Conservation (phyloP, 345 rosid genomes). For the Physaria fendleri region DNA sequence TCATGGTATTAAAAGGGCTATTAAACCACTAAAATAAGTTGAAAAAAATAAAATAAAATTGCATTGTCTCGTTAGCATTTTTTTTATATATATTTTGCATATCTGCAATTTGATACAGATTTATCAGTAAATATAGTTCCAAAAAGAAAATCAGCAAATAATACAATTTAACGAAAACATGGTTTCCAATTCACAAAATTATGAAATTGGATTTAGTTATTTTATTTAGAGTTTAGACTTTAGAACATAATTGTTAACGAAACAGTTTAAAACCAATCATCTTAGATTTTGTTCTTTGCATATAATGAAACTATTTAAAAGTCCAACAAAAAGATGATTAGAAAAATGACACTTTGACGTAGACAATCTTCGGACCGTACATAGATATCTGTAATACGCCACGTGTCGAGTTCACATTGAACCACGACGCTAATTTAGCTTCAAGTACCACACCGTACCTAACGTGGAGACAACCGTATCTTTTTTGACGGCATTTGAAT, state of each 20-base stretch:
- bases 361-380: constrained; percentile 24
- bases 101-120: neutral
- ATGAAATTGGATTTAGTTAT: constrained; percentile 23
- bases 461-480: constrained; percentile 33
- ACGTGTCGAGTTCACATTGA: constrained; percentile 21
- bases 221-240: too few species aligned
- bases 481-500: constrained; percentile 17
- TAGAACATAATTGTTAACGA: constrained; percentile 9
- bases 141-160: neutral
- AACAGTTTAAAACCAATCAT: constrained; percentile 16
- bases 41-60: too few species aligned
- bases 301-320: constrained; percentile 14
- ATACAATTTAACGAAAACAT: neutral
- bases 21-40: too few species aligned
- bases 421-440: constrained; percentile 23
- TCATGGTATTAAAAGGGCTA: too few species aligned
- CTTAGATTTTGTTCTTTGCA: constrained; percentile 26
- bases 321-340: too few species aligned
- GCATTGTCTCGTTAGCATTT: neutral
- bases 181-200: constrained; percentile 17
- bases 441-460: constrained; percentile 33
- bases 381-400: constrained; percentile 11
- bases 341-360: constrained; percentile 14
- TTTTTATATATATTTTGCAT: neutral
- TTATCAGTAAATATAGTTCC: neutral